Percentiles rank a stretch among this genome's conserved stretches.
phyloP scores from a whole-genome alignment of 2,329 filamentous ascomycete species.

The Phialophora verrucosa region DNA sequence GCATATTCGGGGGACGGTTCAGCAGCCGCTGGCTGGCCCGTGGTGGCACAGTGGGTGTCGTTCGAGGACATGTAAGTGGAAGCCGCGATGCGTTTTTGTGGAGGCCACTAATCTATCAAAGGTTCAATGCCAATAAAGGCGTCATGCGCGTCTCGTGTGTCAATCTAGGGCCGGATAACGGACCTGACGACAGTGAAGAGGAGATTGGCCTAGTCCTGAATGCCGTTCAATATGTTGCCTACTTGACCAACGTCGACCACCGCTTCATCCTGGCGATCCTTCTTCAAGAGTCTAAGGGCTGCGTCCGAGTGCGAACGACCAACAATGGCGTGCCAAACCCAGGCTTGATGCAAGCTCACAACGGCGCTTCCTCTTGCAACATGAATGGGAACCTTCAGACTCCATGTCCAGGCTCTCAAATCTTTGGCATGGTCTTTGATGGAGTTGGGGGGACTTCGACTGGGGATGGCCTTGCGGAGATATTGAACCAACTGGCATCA shows the following conservation, averaged over 20 bases:
- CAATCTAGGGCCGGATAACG: constrained; percentile 10
- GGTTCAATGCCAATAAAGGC: constrained; percentile 13
- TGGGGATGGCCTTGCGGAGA: constrained; percentile 30
- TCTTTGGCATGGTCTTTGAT: constrained; percentile 36
- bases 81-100: background rate
- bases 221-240: constrained; percentile 45
- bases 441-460: constrained; percentile 30
- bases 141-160: constrained; percentile 13
- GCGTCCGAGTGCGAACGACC: constrained; percentile 51
- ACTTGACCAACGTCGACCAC: constrained; percentile 26
- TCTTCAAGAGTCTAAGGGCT: constrained; percentile 55
- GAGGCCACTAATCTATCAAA: background rate
- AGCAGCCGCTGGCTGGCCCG: constrained; percentile 42
- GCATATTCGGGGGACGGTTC: constrained; percentile 42
- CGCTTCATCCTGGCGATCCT: constrained; percentile 54
- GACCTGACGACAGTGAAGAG: constrained; percentile 38
- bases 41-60: constrained; percentile 41
- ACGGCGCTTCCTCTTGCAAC: constrained; percentile 48
- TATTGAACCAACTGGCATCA: constrained; percentile 12
- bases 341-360: constrained; percentile 51
- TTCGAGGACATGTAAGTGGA: constrained; percentile 41
- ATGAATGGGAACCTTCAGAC: constrained; percentile 35
- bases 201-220: constrained; percentile 44
- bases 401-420: constrained; percentile 30
- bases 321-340: constrained; percentile 52